These are phyloP conservation scores for Pneumocystis canis DNA, from an alignment of 1,139 yeast genomes.

Conservation along the genomic window DNA sequence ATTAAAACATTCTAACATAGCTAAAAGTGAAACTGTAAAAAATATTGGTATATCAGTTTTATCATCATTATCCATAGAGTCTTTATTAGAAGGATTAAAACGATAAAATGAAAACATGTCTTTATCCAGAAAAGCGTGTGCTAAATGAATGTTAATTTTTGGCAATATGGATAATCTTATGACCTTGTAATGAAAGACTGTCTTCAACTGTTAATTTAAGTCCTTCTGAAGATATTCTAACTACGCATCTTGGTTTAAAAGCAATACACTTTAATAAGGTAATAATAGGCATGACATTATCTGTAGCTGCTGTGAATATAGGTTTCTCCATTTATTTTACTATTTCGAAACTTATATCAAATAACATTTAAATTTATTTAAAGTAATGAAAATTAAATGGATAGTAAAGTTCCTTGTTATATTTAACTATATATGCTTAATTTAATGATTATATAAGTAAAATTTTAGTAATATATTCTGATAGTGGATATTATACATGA, in stretches of 20 bases:
- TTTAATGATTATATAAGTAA: not conserved
- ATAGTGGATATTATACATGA: constrained; percentile 11
- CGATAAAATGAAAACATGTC: constrained; percentile 5
- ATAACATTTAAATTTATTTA: not conserved
- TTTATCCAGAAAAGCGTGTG: not conserved
- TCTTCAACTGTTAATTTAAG: constrained; percentile 15
- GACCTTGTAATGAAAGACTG: constrained; percentile 14
- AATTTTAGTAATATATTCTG: not conserved
- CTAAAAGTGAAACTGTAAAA: constrained; percentile 14
- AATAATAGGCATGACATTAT: not conserved
- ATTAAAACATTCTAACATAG: constrained; percentile 16
- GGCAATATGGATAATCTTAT: not conserved
- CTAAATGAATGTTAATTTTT: not conserved
- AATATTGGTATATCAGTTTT: constrained; percentile 3
- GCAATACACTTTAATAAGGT: not conserved
- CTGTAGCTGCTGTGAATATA: not conserved
- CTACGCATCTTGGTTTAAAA: constrained; percentile 1
- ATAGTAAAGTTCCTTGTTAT: not conserved
- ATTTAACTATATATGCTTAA: not conserved
- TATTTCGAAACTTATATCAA: not conserved
- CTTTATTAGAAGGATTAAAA: not conserved
- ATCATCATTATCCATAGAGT: constrained; percentile 4
- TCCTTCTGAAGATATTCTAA: constrained; percentile 14
- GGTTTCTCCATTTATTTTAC: not conserved
- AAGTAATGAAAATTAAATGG: not conserved